Conservation (phyloP, 257 asterid species). For the Nyctanthes arbortristis region DNA sequence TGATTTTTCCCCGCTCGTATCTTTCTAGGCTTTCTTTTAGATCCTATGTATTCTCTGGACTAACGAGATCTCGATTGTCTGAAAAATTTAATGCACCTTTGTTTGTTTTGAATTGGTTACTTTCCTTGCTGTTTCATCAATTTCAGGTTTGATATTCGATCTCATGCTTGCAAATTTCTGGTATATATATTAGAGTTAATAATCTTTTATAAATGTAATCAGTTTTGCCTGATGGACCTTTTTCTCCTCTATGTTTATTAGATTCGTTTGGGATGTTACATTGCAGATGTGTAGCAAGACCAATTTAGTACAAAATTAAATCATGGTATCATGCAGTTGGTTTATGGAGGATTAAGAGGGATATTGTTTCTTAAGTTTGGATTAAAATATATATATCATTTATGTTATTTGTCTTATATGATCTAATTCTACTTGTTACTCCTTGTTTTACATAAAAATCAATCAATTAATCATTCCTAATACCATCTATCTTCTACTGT, state of each 20-base stretch:
- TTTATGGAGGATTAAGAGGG: no score
- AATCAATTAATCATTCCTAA: no score
- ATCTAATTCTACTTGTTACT: no score
- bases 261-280: neutral
- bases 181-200: neutral
- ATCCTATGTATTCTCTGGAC: constrained; percentile 5
- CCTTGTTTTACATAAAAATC: no score
- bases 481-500: no score
- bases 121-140: neutral
- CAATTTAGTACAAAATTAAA: no score
- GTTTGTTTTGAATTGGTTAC: neutral
- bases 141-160: neutral
- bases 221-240: neutral
- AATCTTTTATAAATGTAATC: neutral
- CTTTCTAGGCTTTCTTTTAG: constrained; percentile 7
- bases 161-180: neutral
- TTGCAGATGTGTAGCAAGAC: neutral
- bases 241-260: neutral
- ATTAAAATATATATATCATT: no score
- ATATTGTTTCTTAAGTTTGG: no score
- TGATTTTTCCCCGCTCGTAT: constrained; percentile 13
- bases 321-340: no score
- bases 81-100: neutral
- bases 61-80: neutral
- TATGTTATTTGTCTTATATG: no score